Evolutionary conservation across 768 basidiomycete species (phyloP).

Genomic region (Boletus subcaerulescens): DNA sequence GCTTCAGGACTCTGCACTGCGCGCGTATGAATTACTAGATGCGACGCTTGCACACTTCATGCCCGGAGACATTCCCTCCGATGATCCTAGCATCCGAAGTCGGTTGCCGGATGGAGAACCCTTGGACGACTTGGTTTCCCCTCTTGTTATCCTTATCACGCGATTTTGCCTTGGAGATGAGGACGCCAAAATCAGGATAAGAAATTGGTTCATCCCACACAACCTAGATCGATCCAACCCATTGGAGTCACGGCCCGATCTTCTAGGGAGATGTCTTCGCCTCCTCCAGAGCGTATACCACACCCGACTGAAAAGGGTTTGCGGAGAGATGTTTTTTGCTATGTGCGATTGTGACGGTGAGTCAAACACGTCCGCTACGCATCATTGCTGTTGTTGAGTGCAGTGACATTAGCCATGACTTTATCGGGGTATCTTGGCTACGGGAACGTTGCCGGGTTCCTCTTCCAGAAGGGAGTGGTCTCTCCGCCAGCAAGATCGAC

Average conservation of each 20-base stretch:
- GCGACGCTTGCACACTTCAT: conserved; percentile 58
- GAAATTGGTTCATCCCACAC: conserved; percentile 69
- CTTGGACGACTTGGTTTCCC: conserved; percentile 76
- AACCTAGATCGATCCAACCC: conserved; percentile 77
- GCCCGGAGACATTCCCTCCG: conserved; percentile 60
- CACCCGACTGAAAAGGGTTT: conserved; percentile 63
- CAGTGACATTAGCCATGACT: conserved; percentile 48
- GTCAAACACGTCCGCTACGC: conserved; percentile 1
- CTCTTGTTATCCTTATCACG: conserved; percentile 72
- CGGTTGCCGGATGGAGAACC: conserved; percentile 41
- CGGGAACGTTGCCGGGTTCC: conserved; percentile 91
- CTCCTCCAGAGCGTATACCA: conserved; percentile 76
- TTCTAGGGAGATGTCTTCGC: conserved; percentile 78
- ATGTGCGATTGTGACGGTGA: conserved; percentile 76
- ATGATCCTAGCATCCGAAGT: conserved; percentile 59
- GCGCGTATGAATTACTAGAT: conserved; percentile 68
- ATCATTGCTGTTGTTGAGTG: background rate
- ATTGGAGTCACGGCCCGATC: conserved; percentile 68
- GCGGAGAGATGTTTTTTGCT: conserved; percentile 86
- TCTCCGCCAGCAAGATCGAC: conserved; percentile 45
- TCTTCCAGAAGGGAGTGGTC: conserved; percentile 88
- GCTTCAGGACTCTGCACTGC: conserved; percentile 51
- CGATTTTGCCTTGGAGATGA: conserved; percentile 68
- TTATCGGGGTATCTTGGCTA: conserved; percentile 86
- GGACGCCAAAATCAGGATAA: conserved; percentile 50